Percentiles rank a stretch among this genome's conserved stretches.
These are phyloP conservation scores for Populus trichocarpa DNA, from an alignment of 441 rosid species.

Conservation along the genomic window DNA sequence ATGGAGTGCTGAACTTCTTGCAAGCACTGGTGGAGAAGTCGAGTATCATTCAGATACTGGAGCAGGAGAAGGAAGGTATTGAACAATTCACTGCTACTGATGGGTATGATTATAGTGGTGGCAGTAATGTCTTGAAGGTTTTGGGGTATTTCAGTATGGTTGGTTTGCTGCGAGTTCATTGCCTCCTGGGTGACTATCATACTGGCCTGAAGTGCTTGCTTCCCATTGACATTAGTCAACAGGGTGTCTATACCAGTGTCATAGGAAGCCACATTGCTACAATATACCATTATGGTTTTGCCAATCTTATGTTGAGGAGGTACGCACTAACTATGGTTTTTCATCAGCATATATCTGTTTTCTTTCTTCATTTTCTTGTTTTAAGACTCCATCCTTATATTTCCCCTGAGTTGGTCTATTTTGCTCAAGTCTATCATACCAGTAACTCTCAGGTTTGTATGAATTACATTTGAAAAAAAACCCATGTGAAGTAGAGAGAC, in stretches of 20 bases:
- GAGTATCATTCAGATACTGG: slow-evolving; percentile 69
- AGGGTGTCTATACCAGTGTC: slow-evolving; percentile 85
- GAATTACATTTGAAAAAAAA: neutral
- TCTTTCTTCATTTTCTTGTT: neutral
- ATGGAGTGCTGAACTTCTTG: slow-evolving; percentile 96
- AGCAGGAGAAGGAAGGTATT: slow-evolving; percentile 82
- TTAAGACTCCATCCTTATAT: neutral
- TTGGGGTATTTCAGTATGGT: slow-evolving; percentile 97
- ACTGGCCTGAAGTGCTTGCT: slow-evolving; percentile 86
- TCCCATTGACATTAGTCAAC: slow-evolving; percentile 92
- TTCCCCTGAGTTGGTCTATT: neutral
- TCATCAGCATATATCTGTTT: neutral
- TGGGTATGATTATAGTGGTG: slow-evolving; percentile 92
- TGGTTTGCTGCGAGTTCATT: slow-evolving; percentile 89
- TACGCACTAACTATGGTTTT: slow-evolving; percentile 22
- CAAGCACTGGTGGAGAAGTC: slow-evolving; percentile 98
- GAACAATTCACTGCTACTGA: slow-evolving; percentile 97
- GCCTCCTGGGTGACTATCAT: slow-evolving; percentile 93
- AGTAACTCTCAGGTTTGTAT: neutral
- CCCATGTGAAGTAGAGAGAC: neutral
- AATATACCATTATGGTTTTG: slow-evolving; percentile 94
- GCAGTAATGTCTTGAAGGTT: slow-evolving; percentile 94
- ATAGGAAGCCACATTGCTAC: slow-evolving; percentile 92
- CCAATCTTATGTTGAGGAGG: slow-evolving; percentile 95
- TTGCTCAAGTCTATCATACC: neutral